Evolutionary conservation across 2,329 filamentous ascomycete species (phyloP).

Genomic region (Fusarium foetens): DNA sequence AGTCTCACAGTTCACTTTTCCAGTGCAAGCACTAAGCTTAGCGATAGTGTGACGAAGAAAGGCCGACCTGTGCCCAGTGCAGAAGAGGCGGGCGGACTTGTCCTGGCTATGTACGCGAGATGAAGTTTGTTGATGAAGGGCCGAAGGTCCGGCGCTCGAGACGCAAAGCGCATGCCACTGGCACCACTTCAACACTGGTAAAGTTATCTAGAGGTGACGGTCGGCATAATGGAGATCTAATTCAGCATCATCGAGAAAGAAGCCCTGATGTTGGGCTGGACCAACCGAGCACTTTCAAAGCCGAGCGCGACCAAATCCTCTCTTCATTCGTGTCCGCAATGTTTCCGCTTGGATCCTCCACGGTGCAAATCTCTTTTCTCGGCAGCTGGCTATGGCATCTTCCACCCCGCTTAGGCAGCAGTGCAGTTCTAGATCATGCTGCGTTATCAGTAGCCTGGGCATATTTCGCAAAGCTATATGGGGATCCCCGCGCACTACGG

Average conservation of each 20-base stretch:
- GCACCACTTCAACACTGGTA: accelerated
- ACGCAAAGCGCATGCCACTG: neutral
- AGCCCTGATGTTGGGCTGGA: accelerated
- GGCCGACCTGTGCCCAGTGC: neutral
- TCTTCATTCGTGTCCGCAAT: neutral
- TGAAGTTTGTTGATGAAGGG: neutral
- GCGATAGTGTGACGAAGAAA: neutral
- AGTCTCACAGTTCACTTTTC: accelerated
- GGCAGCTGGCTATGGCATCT: neutral
- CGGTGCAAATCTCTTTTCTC: neutral
- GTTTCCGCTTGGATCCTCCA: neutral
- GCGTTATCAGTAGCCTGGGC: neutral
- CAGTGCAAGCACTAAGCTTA: accelerated
- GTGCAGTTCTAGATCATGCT: neutral
- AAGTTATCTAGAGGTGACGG: accelerated
- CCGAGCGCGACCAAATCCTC: neutral
- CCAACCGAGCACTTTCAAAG: neutral
- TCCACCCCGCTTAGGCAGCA: neutral
- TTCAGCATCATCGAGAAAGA: accelerated
- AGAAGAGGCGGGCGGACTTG: neutral
- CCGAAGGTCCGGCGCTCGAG: neutral
- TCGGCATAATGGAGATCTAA: accelerated
- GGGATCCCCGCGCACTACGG: accelerated
- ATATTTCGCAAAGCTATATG: neutral
- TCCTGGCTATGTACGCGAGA: neutral